phyloP scores from a whole-genome alignment of 192 early-diverging fungal genomes.

The Lunasporangiospora selenospora region DNA sequence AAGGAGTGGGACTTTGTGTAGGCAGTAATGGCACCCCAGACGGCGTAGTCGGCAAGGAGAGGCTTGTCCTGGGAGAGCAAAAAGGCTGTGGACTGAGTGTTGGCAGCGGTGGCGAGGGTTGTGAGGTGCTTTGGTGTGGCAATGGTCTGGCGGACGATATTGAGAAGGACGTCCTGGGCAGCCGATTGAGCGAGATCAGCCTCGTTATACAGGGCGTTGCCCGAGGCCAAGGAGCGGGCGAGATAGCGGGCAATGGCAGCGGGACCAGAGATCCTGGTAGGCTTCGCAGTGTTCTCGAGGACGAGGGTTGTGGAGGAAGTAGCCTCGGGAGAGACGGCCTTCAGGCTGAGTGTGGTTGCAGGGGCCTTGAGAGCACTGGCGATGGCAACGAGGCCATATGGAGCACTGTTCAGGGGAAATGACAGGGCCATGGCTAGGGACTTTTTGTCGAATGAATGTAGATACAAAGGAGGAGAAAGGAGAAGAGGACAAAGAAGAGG shows the following conservation, averaged over 20 bases:
- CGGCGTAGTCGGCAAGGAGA: conserved; percentile 42
- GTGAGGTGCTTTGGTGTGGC: conserved; percentile 44
- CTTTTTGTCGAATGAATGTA: neutral
- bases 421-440: conserved; percentile 41
- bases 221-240: conserved; percentile 15
- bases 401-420: conserved; percentile 44
- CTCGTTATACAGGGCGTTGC: conserved; percentile 28
- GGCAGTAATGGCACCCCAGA: conserved; percentile 49
- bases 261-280: conserved; percentile 29
- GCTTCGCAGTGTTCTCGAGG: neutral
- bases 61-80: conserved; percentile 37
- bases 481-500: neutral
- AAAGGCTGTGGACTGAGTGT: conserved; percentile 21
- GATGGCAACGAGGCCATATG: conserved; percentile 37
- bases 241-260: conserved; percentile 42
- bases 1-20: conserved; percentile 39
- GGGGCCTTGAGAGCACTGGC: conserved; percentile 22
- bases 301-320: conserved; percentile 15
- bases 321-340: conserved; percentile 11
- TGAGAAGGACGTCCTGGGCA: conserved; percentile 35
- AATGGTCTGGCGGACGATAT: conserved; percentile 40
- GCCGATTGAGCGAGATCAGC: conserved; percentile 3
- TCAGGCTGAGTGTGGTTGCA: conserved; percentile 12
- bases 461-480: neutral
- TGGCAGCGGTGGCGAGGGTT: conserved; percentile 41